Percentiles rank a stretch among this genome's conserved stretches.
Evolutionary conservation across 176 grass and related monocot genomes (phyloP).

Genomic region (Urochloa ruziziensis): DNA sequence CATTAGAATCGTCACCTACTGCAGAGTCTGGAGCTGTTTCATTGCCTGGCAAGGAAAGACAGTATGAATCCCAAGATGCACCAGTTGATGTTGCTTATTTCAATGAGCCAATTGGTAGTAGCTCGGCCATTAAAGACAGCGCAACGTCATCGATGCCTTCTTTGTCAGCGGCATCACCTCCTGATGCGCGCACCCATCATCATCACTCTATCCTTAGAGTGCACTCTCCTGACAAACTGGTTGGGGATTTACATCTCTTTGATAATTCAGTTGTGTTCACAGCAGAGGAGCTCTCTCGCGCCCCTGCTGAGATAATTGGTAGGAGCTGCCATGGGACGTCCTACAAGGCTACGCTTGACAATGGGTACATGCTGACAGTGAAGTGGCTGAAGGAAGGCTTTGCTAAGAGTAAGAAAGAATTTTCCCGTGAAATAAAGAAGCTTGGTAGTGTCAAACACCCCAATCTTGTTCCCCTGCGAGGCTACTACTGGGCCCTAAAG

Average conservation of each 20-base stretch:
- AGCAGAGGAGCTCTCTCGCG: slow-evolving; percentile 74
- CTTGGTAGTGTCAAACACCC: slow-evolving; percentile 71
- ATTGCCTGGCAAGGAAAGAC: slow-evolving; percentile 29
- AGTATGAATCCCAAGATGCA: slow-evolving; percentile 26
- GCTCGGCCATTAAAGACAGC: slow-evolving; percentile 25
- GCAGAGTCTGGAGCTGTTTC: slow-evolving; percentile 26
- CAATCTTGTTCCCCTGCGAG: slow-evolving; percentile 69
- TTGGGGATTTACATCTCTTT: slow-evolving; percentile 83
- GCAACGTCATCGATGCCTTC: slow-evolving; percentile 30
- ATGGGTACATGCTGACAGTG: slow-evolving; percentile 63
- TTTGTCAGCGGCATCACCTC: slow-evolving; percentile 42
- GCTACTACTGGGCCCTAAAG: slow-evolving; percentile 91
- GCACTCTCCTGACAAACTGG: slow-evolving; percentile 79
- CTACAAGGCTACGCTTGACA: slow-evolving; percentile 84
- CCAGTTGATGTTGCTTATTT: background rate
- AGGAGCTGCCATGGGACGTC: slow-evolving; percentile 93
- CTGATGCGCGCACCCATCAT: slow-evolving; percentile 11
- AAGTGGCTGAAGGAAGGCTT: slow-evolving; percentile 96
- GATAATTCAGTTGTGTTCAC: slow-evolving; percentile 63
- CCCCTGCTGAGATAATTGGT: slow-evolving; percentile 87
- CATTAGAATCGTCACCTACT: slow-evolving; percentile 39
- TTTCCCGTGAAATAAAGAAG: slow-evolving; percentile 91
- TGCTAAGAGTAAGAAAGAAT: slow-evolving; percentile 90
- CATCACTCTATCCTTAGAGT: slow-evolving; percentile 62
- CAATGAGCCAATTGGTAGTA: slow-evolving; percentile 37